phyloP scores from a whole-genome alignment of 2,329 filamentous ascomycete genomes.

The Westerdykella ornata region DNA sequence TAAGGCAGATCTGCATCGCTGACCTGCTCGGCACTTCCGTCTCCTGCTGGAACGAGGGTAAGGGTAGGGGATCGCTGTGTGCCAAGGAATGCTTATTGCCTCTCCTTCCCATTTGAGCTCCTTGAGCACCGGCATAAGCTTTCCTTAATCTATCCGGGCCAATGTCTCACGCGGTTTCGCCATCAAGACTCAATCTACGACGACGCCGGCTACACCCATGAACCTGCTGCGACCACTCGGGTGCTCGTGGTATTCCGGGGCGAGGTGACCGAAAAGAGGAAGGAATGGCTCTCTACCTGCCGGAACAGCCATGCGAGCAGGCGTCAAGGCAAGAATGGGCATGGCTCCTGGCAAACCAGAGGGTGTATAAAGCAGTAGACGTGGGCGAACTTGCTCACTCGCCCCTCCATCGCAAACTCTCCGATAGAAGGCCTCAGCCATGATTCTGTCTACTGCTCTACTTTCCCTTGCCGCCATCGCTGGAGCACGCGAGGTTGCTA shows the following conservation, averaged over 20 bases:
- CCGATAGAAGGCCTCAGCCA: conserved; percentile 9
- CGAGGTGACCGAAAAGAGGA: conserved; percentile 19
- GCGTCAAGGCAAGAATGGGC: conserved; percentile 7
- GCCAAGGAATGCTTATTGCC: conserved; percentile 25
- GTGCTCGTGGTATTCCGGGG: conserved; percentile 7
- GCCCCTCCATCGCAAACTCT: conserved; percentile 3
- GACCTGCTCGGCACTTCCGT: conserved; percentile 11
- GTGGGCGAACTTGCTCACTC: background rate
- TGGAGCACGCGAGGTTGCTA: conserved; percentile 30
- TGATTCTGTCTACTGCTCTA: conserved; percentile 25
- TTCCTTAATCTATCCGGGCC: conserved; percentile 26
- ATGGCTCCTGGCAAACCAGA: conserved; percentile 2
- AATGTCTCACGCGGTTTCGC: conserved; percentile 19
- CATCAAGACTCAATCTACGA: conserved; percentile 15
- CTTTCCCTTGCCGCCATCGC: conserved; percentile 31
- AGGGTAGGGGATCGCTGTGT: conserved; percentile 10
- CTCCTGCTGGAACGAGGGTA: too few relatives aligned
- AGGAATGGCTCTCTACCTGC: conserved; percentile 26
- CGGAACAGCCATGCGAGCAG: conserved; percentile 18
- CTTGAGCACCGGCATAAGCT: conserved; percentile 19
- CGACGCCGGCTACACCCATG: conserved; percentile 18
- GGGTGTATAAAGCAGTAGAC: conserved; percentile 17
- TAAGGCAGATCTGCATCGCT: conserved; percentile 13
- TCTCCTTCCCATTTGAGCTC: conserved; percentile 30
- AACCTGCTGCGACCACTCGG: conserved; percentile 10